These are phyloP conservation scores for Fusarium poae DNA, from an alignment of 2,329 filamentous ascomycete genomes.

Conservation along the genomic window DNA sequence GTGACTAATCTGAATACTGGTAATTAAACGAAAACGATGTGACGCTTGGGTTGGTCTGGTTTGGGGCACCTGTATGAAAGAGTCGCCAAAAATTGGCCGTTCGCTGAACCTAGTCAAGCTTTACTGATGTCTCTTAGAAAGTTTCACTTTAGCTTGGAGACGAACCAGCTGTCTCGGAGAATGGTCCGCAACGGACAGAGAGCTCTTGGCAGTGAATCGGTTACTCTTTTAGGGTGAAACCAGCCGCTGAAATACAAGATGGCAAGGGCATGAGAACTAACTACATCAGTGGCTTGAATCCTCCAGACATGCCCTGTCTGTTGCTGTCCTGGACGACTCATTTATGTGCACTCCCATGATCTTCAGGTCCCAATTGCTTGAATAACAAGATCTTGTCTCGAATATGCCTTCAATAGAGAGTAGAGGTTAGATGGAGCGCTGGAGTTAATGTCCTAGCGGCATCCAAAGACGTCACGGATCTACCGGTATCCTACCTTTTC, in stretches of 20 bases:
- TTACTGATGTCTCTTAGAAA: not conserved
- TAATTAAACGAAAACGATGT: slow-evolving; percentile 4
- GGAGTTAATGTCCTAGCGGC: slow-evolving; percentile 27
- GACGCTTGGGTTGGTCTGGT: slow-evolving; percentile 4
- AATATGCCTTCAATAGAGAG: not conserved
- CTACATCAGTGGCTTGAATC: slow-evolving; percentile 33
- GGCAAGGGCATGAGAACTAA: slow-evolving; percentile 13
- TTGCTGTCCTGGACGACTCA: not conserved
- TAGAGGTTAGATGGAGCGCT: slow-evolving; percentile 32
- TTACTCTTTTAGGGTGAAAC: slow-evolving; percentile 21
- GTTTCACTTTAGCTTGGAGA: not conserved
- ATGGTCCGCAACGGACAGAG: not conserved
- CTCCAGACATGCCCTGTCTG: not conserved
- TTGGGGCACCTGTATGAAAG: not conserved
- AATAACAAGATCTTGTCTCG: not conserved
- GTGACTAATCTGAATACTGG: slow-evolving; percentile 12
- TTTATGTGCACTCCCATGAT: not conserved
- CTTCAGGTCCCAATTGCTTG: not conserved
- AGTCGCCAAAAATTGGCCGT: not conserved
- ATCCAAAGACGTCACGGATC: slow-evolving; percentile 33
- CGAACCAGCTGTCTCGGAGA: not conserved
- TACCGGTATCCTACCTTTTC: not conserved
- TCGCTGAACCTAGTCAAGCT: not conserved
- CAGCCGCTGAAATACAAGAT: slow-evolving; percentile 21
- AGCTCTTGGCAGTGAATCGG: slow-evolving; percentile 12